Evolutionary conservation across 1,139 yeast species (phyloP), one percentile per base, ranked within the genome.

Genomic region (Geotrichum europaeum): DNA sequence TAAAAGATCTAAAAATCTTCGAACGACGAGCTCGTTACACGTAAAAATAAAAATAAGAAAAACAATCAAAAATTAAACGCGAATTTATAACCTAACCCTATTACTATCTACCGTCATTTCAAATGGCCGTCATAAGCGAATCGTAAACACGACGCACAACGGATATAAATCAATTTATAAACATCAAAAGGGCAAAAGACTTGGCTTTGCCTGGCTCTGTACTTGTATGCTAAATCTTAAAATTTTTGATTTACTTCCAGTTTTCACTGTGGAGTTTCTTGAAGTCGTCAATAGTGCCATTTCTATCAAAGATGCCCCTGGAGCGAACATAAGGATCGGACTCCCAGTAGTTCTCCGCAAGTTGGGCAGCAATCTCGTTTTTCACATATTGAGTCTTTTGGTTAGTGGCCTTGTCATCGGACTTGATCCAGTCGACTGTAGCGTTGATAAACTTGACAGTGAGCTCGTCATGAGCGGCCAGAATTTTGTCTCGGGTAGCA

Each of bases 241-340:
- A 24, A 24, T 5, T 45, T 66, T 68, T 40, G 12, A 24, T 1
- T 55, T 55, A 59, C n/a, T 55, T 55, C 58, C 57, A 59, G 52
- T 51, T 43, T 7, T 50, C 34, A 12, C 24, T 20, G 47, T 60
- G 62, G 6, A 62, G 56, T 45, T 54, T 47, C 20, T 50, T n/a
- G 25, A 50, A 63, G 49, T 40, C 56, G 34, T 55, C 59, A 54
- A 78, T 70, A 47, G 72, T 66, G 0, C 86, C 87, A 62, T 75
- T 75, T 65, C 90, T 79, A 72, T 90, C 96, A 70, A 81, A 86
- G 43, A 81, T 73, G 30, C 87, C 81, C 68, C 87, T 82, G 45
- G 87, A 82, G 69, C 96, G 83, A 53, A 87, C 73, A 68, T 85
- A 88, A 0, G 92, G 90, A 70, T 90, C 96, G 60, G 86, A 72